These are phyloP conservation scores for Rhizoclosmatium globosum DNA, from an alignment of 192 early-diverging fungal species.

Conservation along the genomic window DNA sequence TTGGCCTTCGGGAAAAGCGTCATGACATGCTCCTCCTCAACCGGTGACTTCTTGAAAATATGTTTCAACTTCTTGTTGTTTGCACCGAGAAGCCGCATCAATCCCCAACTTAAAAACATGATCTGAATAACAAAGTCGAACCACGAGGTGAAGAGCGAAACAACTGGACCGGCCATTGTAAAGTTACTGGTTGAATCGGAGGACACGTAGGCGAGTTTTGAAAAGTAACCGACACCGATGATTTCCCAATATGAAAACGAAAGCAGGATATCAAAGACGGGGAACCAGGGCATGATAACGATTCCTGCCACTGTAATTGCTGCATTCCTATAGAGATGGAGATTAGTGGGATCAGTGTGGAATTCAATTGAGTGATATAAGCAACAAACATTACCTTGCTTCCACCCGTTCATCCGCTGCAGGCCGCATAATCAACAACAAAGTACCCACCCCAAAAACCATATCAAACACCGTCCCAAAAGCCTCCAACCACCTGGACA, in stretches of 20 bases:
- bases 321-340: slow-evolving; percentile 1
- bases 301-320: not conserved
- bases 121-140: slow-evolving; percentile 5
- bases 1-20: not conserved
- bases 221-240: slow-evolving; percentile 11
- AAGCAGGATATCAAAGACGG: slow-evolving; percentile 11
- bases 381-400: too few relatives aligned
- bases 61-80: not conserved
- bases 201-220: not conserved
- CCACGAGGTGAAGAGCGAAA: slow-evolving; percentile 20
- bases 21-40: not conserved
- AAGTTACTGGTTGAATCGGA: not conserved
- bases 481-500: slow-evolving; percentile 1
- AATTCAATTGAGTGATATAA: too few relatives aligned
- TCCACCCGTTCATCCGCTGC: not conserved
- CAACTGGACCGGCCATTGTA: not conserved
- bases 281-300: slow-evolving; percentile 14
- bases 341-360: not conserved
- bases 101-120: slow-evolving; percentile 4
- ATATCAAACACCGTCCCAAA: slow-evolving; percentile 12
- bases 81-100: not conserved
- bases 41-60: not conserved
- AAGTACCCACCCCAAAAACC: slow-evolving; percentile 11
- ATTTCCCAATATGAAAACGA: slow-evolving; percentile 4
- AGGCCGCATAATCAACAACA: slow-evolving; percentile 2